A percentile compares a stretch with the other conserved stretches of the same genome.
Evolutionary conservation across 805 yeast genomes (phyloP).

Genomic region (Lipomyces yamadae): DNA sequence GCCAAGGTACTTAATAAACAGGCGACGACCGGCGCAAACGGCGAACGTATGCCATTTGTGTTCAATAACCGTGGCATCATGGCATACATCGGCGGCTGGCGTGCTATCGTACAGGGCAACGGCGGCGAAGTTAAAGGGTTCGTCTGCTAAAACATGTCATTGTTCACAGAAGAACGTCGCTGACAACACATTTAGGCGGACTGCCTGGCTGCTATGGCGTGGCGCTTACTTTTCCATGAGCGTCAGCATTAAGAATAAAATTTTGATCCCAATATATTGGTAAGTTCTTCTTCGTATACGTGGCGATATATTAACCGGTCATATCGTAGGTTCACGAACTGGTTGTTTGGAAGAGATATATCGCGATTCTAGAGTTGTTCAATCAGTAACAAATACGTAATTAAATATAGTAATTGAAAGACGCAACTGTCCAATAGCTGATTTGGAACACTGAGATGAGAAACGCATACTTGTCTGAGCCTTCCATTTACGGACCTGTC

Average conservation of each 20-base stretch:
- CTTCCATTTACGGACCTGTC: too few relatives aligned
- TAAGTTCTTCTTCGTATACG: neutral
- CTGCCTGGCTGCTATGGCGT: constrained; percentile 74
- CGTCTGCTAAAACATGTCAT: neutral
- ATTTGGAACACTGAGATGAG: neutral
- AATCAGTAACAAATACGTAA: neutral
- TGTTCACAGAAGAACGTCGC: neutral
- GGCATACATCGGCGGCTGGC: constrained; percentile 61
- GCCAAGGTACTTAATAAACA: constrained; percentile 62
- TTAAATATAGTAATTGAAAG: neutral
- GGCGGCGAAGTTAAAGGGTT: constrained; percentile 29
- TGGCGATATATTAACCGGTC: neutral
- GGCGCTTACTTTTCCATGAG: constrained; percentile 57
- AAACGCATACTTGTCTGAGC: neutral
- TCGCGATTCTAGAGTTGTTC: constrained; percentile 23
- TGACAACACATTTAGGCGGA: constrained; percentile 45
- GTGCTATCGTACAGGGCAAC: constrained; percentile 33
- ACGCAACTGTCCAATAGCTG: too few relatives aligned
- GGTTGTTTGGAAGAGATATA: constrained; percentile 37
- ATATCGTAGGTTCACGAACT: constrained; percentile 23
- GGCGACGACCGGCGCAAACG: constrained; percentile 50
- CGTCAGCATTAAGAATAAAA: constrained; percentile 34
- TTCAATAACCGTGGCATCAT: constrained; percentile 68
- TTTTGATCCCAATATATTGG: constrained; percentile 35
- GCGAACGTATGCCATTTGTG: constrained; percentile 62